Conservation (phyloP, 176 grass and related monocot genomes). For the Triticum urartu region DNA sequence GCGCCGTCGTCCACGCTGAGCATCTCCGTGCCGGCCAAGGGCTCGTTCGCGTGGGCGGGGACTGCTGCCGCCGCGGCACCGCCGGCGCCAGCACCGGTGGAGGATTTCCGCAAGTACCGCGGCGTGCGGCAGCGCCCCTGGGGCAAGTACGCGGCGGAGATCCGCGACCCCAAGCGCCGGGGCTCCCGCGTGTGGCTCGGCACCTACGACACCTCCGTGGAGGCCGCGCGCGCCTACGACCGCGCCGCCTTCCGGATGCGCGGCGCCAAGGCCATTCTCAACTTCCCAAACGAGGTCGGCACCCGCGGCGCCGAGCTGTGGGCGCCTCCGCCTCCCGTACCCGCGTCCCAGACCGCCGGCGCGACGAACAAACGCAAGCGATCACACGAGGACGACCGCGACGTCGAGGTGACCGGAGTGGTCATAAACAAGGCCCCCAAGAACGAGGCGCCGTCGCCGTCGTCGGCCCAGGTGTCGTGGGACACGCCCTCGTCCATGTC, state of each 20-base stretch:
- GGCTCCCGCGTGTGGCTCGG: constrained; percentile 87
- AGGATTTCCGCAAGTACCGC: constrained; percentile 63
- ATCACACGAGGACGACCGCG: background rate
- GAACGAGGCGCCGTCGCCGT: background rate
- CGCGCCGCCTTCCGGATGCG: constrained; percentile 70
- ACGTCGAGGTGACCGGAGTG: constrained; percentile 33
- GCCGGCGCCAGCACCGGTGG: background rate
- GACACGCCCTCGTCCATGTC: constrained; percentile 19
- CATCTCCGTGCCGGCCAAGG: constrained; percentile 28
- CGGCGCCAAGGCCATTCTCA: constrained; percentile 73
- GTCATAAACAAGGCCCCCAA: constrained; percentile 30
- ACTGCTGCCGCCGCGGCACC: background rate
- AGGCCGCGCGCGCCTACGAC: constrained; percentile 77
- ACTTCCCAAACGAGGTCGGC: constrained; percentile 82
- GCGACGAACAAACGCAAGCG: constrained; percentile 34
- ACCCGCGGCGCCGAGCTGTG: constrained; percentile 32
- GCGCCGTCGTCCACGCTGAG: background rate
- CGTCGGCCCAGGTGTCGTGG: background rate
- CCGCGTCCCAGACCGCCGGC: background rate
- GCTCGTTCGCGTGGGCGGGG: constrained; percentile 8
- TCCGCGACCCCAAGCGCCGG: constrained; percentile 68
- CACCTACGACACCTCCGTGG: constrained; percentile 60
- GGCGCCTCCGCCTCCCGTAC: background rate
- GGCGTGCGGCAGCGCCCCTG: constrained; percentile 69
- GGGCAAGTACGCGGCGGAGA: constrained; percentile 93